Conservation (phyloP, 768 basidiomycete species). For the Mrakia gelida region DNA sequence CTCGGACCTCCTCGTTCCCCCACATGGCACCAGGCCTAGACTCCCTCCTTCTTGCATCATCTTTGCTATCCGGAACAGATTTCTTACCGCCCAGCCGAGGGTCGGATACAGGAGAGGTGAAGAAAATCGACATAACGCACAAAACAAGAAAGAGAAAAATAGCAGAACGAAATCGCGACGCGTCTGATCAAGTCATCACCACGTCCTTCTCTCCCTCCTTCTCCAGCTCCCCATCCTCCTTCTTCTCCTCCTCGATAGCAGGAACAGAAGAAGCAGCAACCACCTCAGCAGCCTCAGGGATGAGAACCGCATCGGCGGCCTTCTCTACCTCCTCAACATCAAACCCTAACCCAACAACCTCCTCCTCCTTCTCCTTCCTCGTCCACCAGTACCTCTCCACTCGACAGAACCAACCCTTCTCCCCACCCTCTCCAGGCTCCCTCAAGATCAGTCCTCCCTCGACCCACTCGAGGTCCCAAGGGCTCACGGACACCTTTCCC, state of each 20-base stretch:
- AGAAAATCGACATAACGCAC: not conserved
- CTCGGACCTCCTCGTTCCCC: not conserved
- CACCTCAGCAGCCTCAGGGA: not conserved
- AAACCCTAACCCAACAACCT: not conserved
- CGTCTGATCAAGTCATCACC: not conserved
- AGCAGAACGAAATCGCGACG: not conserved
- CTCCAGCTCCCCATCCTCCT: not conserved
- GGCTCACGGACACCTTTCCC: constrained; percentile 13
- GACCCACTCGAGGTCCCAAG: constrained; percentile 32
- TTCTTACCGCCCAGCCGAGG: not conserved
- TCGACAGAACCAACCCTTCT: constrained; percentile 28
- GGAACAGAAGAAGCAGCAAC: not conserved
- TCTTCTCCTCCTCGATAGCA: not conserved
- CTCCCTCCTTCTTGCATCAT: not conserved
- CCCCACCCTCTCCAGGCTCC: constrained; percentile 12
- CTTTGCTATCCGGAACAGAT: not conserved
- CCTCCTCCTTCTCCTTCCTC: not conserved
- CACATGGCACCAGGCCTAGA: not conserved
- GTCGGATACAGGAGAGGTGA: not conserved
- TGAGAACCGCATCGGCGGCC: not conserved
- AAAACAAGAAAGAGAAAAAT: not conserved
- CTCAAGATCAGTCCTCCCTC: constrained; percentile 29
- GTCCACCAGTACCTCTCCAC: constrained; percentile 28
- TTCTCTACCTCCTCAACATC: not conserved
- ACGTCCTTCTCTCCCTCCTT: not conserved